A percentile compares a stretch with the other conserved stretches of the same genome.
These are phyloP conservation scores for Pinus taeda DNA, from an alignment of 75 land plant genomes.

Conservation along the genomic window DNA sequence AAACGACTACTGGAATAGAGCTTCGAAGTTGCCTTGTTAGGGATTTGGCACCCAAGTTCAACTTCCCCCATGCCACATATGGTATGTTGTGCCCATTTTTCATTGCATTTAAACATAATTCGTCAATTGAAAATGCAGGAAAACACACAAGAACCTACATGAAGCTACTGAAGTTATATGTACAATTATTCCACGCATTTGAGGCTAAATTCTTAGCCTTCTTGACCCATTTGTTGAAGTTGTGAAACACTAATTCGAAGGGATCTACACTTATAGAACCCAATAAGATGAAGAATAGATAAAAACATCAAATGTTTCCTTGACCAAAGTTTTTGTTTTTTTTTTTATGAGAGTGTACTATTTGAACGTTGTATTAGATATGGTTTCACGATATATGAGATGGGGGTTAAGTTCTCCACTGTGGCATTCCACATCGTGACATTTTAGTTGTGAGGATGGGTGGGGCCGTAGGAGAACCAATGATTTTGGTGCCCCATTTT, in stretches of 20 bases:
- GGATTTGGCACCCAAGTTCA: conserved; percentile 50
- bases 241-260: conserved; percentile 31
- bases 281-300: too few species aligned
- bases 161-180: not conserved
- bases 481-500: conserved; percentile 41
- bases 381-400: not conserved
- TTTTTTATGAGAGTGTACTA: too few species aligned
- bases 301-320: too few species aligned
- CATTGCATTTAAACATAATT: conserved; percentile 22
- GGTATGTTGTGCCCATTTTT: conserved; percentile 42
- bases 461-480: conserved; percentile 54
- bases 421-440: conserved; percentile 25
- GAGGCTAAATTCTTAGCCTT: conserved; percentile 34
- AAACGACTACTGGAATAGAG: conserved; percentile 53
- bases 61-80: conserved; percentile 64
- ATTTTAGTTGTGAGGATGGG: conserved; percentile 52
- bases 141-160: not conserved
- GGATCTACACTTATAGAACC: not conserved
- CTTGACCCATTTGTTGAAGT: conserved; percentile 40
- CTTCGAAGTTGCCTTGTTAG: conserved; percentile 58
- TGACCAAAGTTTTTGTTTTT: too few species aligned
- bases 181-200: conserved; percentile 15
- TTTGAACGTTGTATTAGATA: too few species aligned
- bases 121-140: not conserved
- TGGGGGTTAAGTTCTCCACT: conserved; percentile 8